phyloP scores from a whole-genome alignment of 768 basidiomycete species.

The Tulasnella sp. region DNA sequence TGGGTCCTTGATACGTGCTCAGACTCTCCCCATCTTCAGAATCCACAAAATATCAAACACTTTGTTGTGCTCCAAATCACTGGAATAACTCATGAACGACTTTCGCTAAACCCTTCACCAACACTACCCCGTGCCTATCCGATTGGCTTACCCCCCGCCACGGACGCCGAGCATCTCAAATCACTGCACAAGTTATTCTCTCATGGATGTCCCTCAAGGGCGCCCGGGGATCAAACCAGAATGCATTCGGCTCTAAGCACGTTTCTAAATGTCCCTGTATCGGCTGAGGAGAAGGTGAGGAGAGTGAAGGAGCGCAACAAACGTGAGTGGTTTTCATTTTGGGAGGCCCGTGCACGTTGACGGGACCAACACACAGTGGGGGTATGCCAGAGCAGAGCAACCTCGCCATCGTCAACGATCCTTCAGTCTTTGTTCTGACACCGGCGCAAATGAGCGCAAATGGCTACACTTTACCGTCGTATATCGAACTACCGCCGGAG shows the following conservation, averaged over 20 bases:
- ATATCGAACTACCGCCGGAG: conserved; percentile 67
- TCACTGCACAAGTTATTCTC: conserved; percentile 67
- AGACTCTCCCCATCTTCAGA: conserved; percentile 46
- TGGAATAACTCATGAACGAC: conserved; percentile 62
- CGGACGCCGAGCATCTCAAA: conserved; percentile 55
- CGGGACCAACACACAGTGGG: conserved; percentile 16
- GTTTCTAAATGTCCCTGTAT: conserved; percentile 72
- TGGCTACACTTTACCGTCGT: conserved; percentile 70
- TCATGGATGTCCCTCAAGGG: conserved; percentile 88
- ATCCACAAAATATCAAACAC: conserved; percentile 67
- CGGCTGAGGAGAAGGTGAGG: conserved; percentile 62
- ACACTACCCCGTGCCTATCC: conserved; percentile 57
- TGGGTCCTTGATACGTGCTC: not conserved
- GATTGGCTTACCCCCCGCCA: conserved; percentile 43
- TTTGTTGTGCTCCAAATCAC: conserved; percentile 79
- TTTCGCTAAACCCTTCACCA: conserved; percentile 49
- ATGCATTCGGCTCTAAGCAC: conserved; percentile 83
- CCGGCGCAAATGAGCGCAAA: conserved; percentile 60
- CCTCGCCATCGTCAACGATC: conserved; percentile 15
- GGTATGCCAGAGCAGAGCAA: conserved; percentile 11
- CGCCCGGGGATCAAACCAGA: conserved; percentile 79
- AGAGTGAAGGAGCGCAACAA: conserved; percentile 44
- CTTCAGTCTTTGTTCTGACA: conserved; percentile 1
- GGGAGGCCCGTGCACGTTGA: conserved; percentile 36
- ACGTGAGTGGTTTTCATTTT: conserved; percentile 41